Evolutionary conservation across 768 basidiomycete genomes (phyloP).

Genomic region (Rhodotorula toruloides): DNA sequence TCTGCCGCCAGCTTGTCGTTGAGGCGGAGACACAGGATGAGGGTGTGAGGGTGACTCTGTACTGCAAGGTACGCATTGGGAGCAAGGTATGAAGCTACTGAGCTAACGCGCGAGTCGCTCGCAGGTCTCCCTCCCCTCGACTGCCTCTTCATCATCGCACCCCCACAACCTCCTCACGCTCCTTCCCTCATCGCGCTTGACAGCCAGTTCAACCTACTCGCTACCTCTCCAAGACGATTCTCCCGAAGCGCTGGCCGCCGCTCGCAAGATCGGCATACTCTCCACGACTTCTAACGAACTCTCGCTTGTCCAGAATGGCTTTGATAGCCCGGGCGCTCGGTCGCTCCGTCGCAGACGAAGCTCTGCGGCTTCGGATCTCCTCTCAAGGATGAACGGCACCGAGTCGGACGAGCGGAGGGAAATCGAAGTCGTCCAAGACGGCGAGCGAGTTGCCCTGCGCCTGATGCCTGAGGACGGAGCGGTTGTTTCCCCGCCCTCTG

Average conservation of each 20-base stretch:
- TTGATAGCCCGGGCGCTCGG: too few relatives aligned
- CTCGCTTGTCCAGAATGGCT: too few relatives aligned
- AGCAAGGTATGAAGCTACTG: too few relatives aligned
- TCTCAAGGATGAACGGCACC: neutral
- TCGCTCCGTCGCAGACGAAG: neutral
- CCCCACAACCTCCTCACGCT: neutral
- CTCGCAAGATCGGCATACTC: neutral
- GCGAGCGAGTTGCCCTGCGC: neutral
- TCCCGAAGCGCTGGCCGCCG: neutral
- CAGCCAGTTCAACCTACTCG: neutral
- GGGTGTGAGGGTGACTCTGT: neutral
- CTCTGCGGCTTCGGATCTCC: neutral
- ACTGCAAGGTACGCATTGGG: constrained; percentile 19
- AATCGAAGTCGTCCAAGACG: neutral
- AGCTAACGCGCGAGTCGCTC: too few relatives aligned
- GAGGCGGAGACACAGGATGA: constrained; percentile 1
- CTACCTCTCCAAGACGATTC: neutral
- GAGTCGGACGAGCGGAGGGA: neutral
- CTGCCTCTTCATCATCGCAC: neutral
- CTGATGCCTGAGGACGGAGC: neutral
- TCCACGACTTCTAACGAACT: too few relatives aligned
- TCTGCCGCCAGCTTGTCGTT: constrained; percentile 7
- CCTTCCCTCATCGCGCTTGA: neutral
- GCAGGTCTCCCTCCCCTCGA: constrained; percentile 6
- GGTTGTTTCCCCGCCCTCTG: too few relatives aligned